Conservation (phyloP, 768 basidiomycete genomes). For the Gautieria morchelliformis region DNA sequence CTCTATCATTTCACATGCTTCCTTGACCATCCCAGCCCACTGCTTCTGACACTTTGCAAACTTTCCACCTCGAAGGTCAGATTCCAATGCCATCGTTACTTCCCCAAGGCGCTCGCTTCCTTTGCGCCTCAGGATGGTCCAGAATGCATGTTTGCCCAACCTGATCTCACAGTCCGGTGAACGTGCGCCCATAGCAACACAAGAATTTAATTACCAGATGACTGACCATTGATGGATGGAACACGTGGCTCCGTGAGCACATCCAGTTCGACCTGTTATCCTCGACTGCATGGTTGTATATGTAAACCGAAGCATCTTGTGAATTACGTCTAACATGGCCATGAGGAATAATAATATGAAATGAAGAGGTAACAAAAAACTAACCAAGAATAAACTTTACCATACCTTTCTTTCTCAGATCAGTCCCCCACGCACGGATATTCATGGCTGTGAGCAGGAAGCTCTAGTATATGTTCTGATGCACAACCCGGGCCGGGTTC, state of each 20-base stretch:
- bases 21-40: conserved; percentile 34
- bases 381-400: conserved; percentile 46
- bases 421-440: conserved; percentile 49
- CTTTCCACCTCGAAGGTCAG: conserved; percentile 40
- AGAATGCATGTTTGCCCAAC: conserved; percentile 77
- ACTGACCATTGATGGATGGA: too few relatives aligned
- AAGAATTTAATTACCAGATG: conserved; percentile 22
- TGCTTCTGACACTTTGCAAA: too few relatives aligned
- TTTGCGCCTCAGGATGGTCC: conserved; percentile 41
- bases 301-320: too few relatives aligned
- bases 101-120: too few relatives aligned
- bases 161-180: conserved; percentile 31
- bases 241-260: conserved; percentile 26
- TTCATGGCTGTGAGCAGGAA: conserved; percentile 78
- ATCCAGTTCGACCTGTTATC: conserved; percentile 32
- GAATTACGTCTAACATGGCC: conserved; percentile 41
- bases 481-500: conserved; percentile 52
- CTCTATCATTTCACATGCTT: conserved; percentile 26
- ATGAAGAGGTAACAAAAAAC: neutral
- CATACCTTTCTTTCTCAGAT: conserved; percentile 28
- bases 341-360: neutral
- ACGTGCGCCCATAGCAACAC: conserved; percentile 3
- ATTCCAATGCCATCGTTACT: conserved; percentile 39
- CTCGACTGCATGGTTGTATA: too few relatives aligned
- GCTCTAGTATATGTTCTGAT: conserved; percentile 81